These are phyloP conservation scores for Talaromyces sp. DNA, from an alignment of 2,329 filamentous ascomycete species.

Conservation along the genomic window DNA sequence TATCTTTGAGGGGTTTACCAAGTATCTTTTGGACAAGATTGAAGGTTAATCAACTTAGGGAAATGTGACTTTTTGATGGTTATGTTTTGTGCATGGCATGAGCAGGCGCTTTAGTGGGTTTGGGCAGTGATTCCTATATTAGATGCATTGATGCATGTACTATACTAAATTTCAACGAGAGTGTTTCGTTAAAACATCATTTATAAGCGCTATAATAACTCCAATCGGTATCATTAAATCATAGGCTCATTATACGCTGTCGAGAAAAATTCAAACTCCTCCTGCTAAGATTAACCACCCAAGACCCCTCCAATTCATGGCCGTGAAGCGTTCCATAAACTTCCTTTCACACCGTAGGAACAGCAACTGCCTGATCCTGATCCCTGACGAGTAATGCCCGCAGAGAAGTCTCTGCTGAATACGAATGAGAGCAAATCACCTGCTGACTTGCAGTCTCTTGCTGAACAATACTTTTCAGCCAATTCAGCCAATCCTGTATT, in stretches of 20 bases:
- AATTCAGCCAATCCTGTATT: conserved; percentile 31
- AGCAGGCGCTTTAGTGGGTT: not conserved
- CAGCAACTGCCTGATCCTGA: conserved; percentile 11
- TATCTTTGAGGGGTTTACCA: conserved; percentile 40
- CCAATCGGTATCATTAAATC: not conserved
- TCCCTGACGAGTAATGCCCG: conserved; percentile 33
- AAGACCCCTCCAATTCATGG: not conserved
- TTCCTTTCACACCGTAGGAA: conserved; percentile 6
- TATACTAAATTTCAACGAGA: not conserved
- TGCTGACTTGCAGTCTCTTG: conserved; percentile 16
- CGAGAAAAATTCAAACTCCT: not conserved
- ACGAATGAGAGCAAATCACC: conserved; percentile 8
- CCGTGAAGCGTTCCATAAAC: not conserved
- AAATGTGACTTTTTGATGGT: not conserved
- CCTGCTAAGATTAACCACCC: not conserved
- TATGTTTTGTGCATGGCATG: conserved; percentile 4
- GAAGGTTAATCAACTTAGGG: conserved; percentile 5
- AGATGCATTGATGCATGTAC: conserved; percentile 3
- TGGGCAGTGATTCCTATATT: not conserved
- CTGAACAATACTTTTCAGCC: conserved; percentile 28
- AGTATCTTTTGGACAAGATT: conserved; percentile 27
- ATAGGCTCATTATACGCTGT: not conserved
- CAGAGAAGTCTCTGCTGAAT: conserved; percentile 34
- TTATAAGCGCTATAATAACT: not conserved
- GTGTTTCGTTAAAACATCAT: not conserved